Evolutionary conservation across 768 basidiomycete genomes (phyloP), one percentile per base, ranked within the genome.

Genomic region (Boletus vinaceobasis): DNA sequence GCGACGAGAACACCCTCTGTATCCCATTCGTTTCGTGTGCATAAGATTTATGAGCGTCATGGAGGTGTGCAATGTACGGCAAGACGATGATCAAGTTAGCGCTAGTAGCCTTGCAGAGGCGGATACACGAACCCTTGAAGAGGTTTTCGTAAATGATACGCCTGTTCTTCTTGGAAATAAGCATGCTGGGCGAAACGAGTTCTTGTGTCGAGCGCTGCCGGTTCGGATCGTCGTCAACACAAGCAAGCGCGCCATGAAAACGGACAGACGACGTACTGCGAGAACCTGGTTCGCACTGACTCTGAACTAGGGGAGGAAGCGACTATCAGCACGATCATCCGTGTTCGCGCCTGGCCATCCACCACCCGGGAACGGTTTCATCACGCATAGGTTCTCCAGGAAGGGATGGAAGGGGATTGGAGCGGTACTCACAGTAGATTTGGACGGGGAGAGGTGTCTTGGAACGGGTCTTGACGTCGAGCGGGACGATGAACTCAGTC

Each of bases 141-240:
- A 99, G 94, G 81, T 89, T 90, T 79, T 99, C 95, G 82, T 97
- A 99, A 82, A 99, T 98, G 73, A 82, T 74, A 70, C 92, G 90
- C 78, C 88, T 83, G 84, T 98, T 91, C 75, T 88, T 71, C 82
- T 99, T 99, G 70, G 91, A 80, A 74, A 99, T 98, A 66, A 99
- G 87, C 96, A 99, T 99, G 77, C 73, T 90, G 74, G 71, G 72
- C 68, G 58, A 63, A 55, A 53, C 45, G 57, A 59, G 56, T 51
- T 53, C 46, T 56, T 56, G 59, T 58, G 66, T 68, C 62, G 70
- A 70, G 60, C 69, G 69, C 73, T 73, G 43, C 17, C 51, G 46
- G 27, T 26, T 29, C 21, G 27, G 14, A 15, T 27, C 17, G 15
- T 33, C 9, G n/a, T 58, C 52, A 48, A 48, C n/a, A 5, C 14